phyloP scores from a whole-genome alignment of 2,329 filamentous ascomycete genomes.

The Fusarium palustre region DNA sequence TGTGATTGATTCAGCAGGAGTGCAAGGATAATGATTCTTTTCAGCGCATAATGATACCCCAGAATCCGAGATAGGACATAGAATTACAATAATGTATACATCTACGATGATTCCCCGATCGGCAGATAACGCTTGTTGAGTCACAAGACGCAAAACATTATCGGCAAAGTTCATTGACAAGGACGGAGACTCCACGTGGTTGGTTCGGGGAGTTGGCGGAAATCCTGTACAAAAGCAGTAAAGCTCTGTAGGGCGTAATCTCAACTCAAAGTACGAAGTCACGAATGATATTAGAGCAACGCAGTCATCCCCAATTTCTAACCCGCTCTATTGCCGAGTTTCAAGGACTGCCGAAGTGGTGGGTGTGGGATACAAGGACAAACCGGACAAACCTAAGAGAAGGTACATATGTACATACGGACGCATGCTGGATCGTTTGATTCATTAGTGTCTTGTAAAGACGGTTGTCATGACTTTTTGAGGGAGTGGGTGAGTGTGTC shows the following conservation, averaged over 20 bases:
- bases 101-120: neutral
- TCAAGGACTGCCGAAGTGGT: slow-evolving; percentile 6
- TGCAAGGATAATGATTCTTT: slow-evolving; percentile 24
- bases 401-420: neutral
- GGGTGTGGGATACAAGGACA: slow-evolving; percentile 1
- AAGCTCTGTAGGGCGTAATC: slow-evolving; percentile 16
- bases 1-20: neutral
- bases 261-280: slow-evolving; percentile 6
- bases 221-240: slow-evolving; percentile 18
- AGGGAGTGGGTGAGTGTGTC: neutral
- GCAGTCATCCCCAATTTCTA: neutral
- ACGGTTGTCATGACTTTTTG: neutral
- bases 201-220: slow-evolving; percentile 24
- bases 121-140: neutral
- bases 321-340: slow-evolving; percentile 20
- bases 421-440: no score
- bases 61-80: slow-evolving; percentile 25
- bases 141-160: neutral
- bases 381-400: neutral
- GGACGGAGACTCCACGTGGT: slow-evolving; percentile 23
- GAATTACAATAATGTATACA: neutral
- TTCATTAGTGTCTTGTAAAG: neutral
- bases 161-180: neutral
- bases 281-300: slow-evolving; percentile 21
- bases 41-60: slow-evolving; percentile 39